Percentiles rank a stretch among this genome's conserved stretches.
phyloP scores from a whole-genome alignment of 371 early-diverging fungal species.

The Haplosporangium sp. region DNA sequence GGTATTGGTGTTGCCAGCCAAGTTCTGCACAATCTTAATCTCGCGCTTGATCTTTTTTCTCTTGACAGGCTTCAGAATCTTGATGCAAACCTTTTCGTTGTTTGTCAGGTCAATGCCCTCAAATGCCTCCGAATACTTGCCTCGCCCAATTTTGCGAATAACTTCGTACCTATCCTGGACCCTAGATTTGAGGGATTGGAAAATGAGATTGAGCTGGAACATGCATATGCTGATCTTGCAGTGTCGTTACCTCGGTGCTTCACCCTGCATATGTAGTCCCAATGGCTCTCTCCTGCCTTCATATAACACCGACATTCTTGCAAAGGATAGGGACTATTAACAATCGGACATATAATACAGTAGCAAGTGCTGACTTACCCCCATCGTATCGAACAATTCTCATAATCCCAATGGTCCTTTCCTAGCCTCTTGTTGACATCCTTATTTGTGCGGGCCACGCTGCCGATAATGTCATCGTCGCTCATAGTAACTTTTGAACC shows the following conservation, averaged over 20 bases:
- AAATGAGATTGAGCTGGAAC: no score
- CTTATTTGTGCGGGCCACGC: constrained; percentile 80
- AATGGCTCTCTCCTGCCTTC: no score
- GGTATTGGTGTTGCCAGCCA: constrained; percentile 94
- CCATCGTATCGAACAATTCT: constrained; percentile 70
- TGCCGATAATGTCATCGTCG: constrained; percentile 28
- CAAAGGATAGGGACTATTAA: no score
- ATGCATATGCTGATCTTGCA: no score
- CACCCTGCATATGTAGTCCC: no score
- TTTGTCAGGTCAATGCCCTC: constrained; percentile 89
- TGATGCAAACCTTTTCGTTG: constrained; percentile 91
- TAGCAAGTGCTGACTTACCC: constrained; percentile 40
- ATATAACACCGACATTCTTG: no score
- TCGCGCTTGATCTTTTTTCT: constrained; percentile 99
- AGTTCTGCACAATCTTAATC: constrained; percentile 96
- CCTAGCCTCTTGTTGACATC: constrained; percentile 87
- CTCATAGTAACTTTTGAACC: constrained; percentile 11
- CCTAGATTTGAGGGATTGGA: constrained; percentile 52
- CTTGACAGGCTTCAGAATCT: constrained; percentile 98
- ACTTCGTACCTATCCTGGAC: constrained; percentile 96
- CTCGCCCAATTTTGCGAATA: constrained; percentile 95
- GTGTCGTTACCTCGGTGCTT: no score
- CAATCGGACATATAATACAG: neutral
- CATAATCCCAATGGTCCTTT: constrained; percentile 95
- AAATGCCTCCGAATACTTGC: constrained; percentile 99